Percentiles rank a stretch among this genome's conserved stretches.
phyloP scores from a whole-genome alignment of 768 basidiomycete genomes.

The Imleria badia region DNA sequence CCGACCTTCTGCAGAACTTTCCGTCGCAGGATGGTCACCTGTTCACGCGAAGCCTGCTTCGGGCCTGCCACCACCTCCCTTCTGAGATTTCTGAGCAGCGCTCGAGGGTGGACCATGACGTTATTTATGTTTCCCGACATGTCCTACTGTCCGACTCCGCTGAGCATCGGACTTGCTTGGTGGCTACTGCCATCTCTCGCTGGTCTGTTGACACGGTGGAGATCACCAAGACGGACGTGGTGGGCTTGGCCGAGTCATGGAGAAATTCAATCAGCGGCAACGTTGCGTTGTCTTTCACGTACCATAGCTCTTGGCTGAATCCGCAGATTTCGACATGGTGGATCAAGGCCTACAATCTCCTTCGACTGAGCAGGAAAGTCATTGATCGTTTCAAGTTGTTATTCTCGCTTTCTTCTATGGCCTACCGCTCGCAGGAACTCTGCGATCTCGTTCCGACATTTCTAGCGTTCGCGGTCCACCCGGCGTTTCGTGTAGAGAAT shows the following conservation, averaged over 20 bases:
- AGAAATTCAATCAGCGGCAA: background rate
- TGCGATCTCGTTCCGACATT: conserved; percentile 23
- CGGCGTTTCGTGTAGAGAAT: background rate
- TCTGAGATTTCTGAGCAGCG: background rate
- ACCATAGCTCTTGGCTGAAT: conserved; percentile 26
- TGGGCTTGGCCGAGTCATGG: conserved; percentile 1
- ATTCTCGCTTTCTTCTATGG: conserved; percentile 33
- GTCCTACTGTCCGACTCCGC: background rate
- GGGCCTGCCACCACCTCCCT: conserved; percentile 11
- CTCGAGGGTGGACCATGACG: background rate
- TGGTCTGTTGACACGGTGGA: background rate
- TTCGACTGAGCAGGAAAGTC: conserved; percentile 7
- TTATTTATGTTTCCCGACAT: conserved; percentile 13
- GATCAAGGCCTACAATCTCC: conserved; percentile 27
- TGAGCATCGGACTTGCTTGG: conserved; percentile 6
- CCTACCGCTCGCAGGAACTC: conserved; percentile 15
- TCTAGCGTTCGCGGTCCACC: conserved; percentile 28
- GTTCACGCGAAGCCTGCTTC: conserved; percentile 11
- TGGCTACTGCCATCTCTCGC: background rate
- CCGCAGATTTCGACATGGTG: conserved; percentile 19
- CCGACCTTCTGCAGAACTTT: background rate
- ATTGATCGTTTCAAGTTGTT: conserved; percentile 11
- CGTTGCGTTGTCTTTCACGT: conserved; percentile 5
- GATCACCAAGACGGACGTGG: background rate
- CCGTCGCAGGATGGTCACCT: conserved; percentile 3